Evolutionary conservation across 805 yeast genomes (phyloP).

Genomic region (Pichia scutulata): DNA sequence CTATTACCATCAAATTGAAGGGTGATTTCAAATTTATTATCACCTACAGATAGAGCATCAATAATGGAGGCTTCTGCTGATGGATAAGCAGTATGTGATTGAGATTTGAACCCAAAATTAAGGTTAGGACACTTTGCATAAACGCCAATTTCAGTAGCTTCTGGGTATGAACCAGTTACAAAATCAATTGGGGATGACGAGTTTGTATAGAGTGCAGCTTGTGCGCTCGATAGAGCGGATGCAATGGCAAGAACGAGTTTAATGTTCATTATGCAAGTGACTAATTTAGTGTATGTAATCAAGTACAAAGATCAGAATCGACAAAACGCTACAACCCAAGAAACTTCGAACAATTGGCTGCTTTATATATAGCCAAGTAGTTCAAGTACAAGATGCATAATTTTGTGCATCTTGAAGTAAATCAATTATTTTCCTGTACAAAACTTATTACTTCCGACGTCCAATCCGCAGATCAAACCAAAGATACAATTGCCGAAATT

Average conservation of each 20-base stretch:
- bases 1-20: conserved; percentile 12
- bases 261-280: neutral
- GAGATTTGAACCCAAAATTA: conserved; percentile 11
- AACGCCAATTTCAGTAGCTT: neutral
- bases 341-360: neutral
- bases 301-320: no score
- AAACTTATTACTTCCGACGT: neutral
- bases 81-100: conserved; percentile 13
- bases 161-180: conserved; percentile 6
- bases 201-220: neutral
- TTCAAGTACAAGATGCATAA: no score
- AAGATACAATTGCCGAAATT: no score
- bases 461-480: neutral
- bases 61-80: conserved; percentile 12
- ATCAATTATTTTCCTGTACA: neutral
- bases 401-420: neutral
- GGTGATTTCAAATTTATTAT: conserved; percentile 12
- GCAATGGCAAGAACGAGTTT: neutral
- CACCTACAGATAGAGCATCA: conserved; percentile 9
- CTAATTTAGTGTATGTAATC: no score
- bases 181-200: conserved; percentile 6
- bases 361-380: neutral
- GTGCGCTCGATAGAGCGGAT: neutral
- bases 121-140: conserved; percentile 11
- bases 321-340: no score